phyloP scores from a whole-genome alignment of 2,329 filamentous ascomycete genomes.

The Gyromitra esculenta region DNA sequence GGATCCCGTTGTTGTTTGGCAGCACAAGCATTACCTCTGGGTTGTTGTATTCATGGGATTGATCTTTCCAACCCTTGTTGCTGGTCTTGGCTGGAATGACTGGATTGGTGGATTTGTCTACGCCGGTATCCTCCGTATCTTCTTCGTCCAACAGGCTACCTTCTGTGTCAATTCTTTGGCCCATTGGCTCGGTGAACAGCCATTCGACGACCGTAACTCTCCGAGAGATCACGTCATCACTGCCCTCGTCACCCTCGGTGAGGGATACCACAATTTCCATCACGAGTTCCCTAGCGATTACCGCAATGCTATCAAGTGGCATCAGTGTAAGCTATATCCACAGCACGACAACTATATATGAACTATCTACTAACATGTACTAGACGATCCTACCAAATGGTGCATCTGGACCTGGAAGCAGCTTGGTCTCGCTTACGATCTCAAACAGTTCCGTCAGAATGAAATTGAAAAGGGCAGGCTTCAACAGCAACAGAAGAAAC shows the following conservation, averaged over 20 bases:
- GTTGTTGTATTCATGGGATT: slow-evolving; percentile 80
- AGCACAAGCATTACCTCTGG: slow-evolving; percentile 87
- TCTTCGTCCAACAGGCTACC: slow-evolving; percentile 90
- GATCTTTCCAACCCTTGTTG: slow-evolving; percentile 77
- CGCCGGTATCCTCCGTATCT: slow-evolving; percentile 83
- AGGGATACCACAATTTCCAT: slow-evolving; percentile 95
- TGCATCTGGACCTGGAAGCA: slow-evolving; percentile 85
- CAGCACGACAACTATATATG: not conserved
- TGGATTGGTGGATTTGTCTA: slow-evolving; percentile 85
- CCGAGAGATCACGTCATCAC: slow-evolving; percentile 89
- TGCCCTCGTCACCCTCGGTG: slow-evolving; percentile 82
- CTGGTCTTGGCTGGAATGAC: slow-evolving; percentile 82
- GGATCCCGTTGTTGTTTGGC: slow-evolving; percentile 84
- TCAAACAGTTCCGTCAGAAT: slow-evolving; percentile 90
- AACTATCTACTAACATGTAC: slow-evolving; percentile 1
- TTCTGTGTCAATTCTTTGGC: slow-evolving; percentile 93
- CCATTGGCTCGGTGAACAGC: slow-evolving; percentile 91
- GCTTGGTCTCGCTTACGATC: slow-evolving; percentile 81
- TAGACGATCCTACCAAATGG: slow-evolving; percentile 87
- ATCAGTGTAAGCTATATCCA: slow-evolving; percentile 68
- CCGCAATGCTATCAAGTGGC: slow-evolving; percentile 90
- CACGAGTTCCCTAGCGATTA: slow-evolving; percentile 94
- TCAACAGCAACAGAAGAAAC: slow-evolving; percentile 91
- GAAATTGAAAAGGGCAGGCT: slow-evolving; percentile 92
- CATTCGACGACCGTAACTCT: slow-evolving; percentile 91